Conservation (phyloP, 208 protist species). For the Wallacemonas sp. region DNA sequence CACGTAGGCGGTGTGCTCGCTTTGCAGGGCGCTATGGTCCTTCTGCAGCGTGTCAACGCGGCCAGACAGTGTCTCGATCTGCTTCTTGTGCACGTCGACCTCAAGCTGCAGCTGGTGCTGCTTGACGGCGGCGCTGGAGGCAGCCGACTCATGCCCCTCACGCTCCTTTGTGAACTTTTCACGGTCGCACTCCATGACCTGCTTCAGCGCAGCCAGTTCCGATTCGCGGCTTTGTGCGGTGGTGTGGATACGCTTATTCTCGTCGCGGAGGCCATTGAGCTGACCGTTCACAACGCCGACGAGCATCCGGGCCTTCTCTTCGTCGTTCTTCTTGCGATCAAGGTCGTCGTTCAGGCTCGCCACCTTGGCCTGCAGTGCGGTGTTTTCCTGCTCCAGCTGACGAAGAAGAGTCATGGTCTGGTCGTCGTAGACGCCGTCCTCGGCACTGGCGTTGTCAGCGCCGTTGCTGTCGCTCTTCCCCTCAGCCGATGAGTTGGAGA, state of each 20-base stretch:
- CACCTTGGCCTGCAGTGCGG: constrained; percentile 35
- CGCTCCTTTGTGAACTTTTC: constrained; percentile 25
- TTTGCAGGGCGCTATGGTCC: constrained; percentile 31
- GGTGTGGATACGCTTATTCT: constrained; percentile 72
- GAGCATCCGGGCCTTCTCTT: constrained; percentile 84
- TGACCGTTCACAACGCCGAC: constrained; percentile 86
- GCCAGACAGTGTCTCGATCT: constrained; percentile 66
- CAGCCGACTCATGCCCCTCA: constrained; percentile 46
- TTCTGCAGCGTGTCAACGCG: constrained; percentile 28
- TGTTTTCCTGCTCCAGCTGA: constrained; percentile 77
- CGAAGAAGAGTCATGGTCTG: constrained; percentile 79
- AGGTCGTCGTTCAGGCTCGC: constrained; percentile 60
- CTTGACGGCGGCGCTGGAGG: constrained; percentile 57
- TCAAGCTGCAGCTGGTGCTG: constrained; percentile 76
- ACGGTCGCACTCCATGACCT: constrained; percentile 52
- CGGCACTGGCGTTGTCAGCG: too few species aligned
- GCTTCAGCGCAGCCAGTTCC: constrained; percentile 50
- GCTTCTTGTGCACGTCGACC: constrained; percentile 66
- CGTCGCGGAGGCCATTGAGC: constrained; percentile 75
- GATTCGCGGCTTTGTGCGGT: constrained; percentile 36
- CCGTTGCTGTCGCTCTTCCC: constrained; percentile 9
- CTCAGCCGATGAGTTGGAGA: not conserved
- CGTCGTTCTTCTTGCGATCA: constrained; percentile 65
- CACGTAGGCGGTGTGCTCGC: constrained; percentile 38
- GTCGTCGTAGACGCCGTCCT: constrained; percentile 35